These are phyloP conservation scores for Penicillium bialowiezense DNA, from an alignment of 495 filamentous ascomycete genomes.

Conservation along the genomic window DNA sequence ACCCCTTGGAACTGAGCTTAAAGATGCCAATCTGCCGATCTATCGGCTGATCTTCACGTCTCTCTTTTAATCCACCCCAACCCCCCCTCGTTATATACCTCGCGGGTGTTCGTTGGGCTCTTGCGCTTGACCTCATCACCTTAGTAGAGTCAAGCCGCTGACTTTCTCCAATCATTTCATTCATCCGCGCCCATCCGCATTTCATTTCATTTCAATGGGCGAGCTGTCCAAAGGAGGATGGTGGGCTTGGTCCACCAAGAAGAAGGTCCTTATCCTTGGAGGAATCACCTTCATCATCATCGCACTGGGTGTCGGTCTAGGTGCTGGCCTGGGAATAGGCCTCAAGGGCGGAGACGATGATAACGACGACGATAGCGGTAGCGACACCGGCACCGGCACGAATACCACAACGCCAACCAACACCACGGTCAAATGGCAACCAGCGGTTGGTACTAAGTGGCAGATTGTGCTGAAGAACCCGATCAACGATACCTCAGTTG, in stretches of 20 bases:
- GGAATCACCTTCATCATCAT: conserved; percentile 35
- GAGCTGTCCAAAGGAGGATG: conserved; percentile 20
- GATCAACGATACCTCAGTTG: conserved; percentile 42
- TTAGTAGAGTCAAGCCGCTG: background rate
- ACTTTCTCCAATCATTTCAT: background rate
- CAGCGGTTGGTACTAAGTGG: conserved; percentile 49
- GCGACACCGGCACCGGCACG: conserved; percentile 11
- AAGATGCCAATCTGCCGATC: conserved; percentile 13
- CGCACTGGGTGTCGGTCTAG: conserved; percentile 50
- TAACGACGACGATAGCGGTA: conserved; percentile 16
- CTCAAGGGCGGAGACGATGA: conserved; percentile 18
- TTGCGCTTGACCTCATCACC: background rate
- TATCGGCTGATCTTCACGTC: conserved; percentile 5
- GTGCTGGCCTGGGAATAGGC: conserved; percentile 50
- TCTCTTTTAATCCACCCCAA: conserved; percentile 3
- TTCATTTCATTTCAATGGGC: background rate
- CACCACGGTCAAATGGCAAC: conserved; percentile 44
- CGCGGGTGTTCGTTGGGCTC: background rate
- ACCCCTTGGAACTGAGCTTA: conserved; percentile 12
- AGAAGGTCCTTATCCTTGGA: conserved; percentile 33
- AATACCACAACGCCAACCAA: conserved; percentile 23
- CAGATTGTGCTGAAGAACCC: conserved; percentile 50
- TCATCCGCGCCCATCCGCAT: background rate
- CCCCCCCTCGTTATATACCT: background rate
- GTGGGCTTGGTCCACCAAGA: conserved; percentile 36